Evolutionary conservation across 768 basidiomycete genomes (phyloP).

Genomic region (Coprinopsis sp.): DNA sequence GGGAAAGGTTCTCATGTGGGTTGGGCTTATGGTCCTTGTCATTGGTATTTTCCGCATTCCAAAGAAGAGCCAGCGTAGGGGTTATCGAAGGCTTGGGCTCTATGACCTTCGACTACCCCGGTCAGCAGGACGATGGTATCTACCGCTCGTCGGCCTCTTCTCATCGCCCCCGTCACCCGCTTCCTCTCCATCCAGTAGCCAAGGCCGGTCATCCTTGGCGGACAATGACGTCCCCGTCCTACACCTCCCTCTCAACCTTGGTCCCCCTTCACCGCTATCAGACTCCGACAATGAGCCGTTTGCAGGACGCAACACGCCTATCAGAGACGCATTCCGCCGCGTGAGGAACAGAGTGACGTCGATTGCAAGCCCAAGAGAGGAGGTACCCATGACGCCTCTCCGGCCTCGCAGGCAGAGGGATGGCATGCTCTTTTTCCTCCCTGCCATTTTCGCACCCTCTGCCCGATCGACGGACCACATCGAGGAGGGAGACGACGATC

Average conservation of each 20-base stretch:
- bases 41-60: slow-evolving; percentile 58
- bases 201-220: slow-evolving; percentile 33
- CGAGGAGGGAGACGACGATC: slow-evolving; percentile 33
- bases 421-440: slow-evolving; percentile 76
- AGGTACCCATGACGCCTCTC: slow-evolving; percentile 42
- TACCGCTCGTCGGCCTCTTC: slow-evolving; percentile 60
- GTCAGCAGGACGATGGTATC: slow-evolving; percentile 69
- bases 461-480: slow-evolving; percentile 28
- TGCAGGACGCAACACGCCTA: slow-evolving; percentile 39
- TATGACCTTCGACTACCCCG: slow-evolving; percentile 80
- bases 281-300: slow-evolving; percentile 44
- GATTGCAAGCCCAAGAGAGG: slow-evolving; percentile 37
- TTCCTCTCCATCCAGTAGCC: slow-evolving; percentile 36
- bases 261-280: slow-evolving; percentile 53
- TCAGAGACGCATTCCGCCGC: slow-evolving; percentile 51
- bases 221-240: slow-evolving; percentile 50
- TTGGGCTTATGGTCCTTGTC: slow-evolving; percentile 70
- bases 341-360: slow-evolving; percentile 54
- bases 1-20: slow-evolving; percentile 86
- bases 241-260: slow-evolving; percentile 58
- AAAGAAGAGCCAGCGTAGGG: slow-evolving; percentile 53
- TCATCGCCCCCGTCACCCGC: slow-evolving; percentile 30
- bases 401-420: slow-evolving; percentile 47
- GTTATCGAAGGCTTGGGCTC: slow-evolving; percentile 57
- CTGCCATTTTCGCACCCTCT: slow-evolving; percentile 65